phyloP scores from a whole-genome alignment of 352 stramenopile genomes.

The Phytophthora fragariae region DNA sequence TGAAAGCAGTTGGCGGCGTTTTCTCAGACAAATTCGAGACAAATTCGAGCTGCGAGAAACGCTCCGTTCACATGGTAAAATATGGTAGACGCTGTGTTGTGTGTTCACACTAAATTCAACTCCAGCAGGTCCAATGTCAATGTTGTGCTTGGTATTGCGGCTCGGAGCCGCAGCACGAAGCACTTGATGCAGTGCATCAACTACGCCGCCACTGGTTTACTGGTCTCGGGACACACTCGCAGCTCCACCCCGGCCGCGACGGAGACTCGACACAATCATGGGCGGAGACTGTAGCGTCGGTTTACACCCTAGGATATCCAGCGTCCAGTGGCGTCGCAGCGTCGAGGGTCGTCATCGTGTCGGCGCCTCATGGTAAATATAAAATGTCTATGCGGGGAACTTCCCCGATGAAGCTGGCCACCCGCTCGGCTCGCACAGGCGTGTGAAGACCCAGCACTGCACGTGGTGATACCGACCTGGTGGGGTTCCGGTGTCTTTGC shows the following conservation, averaged over 20 bases:
- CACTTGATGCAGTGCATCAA: background rate
- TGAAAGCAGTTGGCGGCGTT: conserved; percentile 16
- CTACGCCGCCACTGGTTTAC: background rate
- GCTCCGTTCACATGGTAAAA: background rate
- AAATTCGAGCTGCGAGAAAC: background rate
- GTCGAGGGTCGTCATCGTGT: background rate
- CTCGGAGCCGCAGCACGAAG: too few species aligned
- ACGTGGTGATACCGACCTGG: background rate
- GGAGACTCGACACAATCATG: background rate
- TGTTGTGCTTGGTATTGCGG: too few species aligned
- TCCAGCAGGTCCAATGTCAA: too few species aligned
- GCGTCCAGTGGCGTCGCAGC: background rate
- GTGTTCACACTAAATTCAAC: background rate
- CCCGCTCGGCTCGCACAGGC: too few species aligned
- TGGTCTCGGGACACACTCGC: background rate
- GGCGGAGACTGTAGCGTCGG: too few species aligned
- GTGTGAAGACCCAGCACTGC: too few species aligned
- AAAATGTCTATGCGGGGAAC: too few species aligned
- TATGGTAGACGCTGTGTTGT: background rate
- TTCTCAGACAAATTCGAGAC: background rate
- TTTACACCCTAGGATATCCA: background rate
- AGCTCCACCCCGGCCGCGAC: background rate
- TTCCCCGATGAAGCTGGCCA: too few species aligned
- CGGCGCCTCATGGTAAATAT: background rate
- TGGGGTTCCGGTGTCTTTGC: conserved; percentile 13